phyloP scores from a whole-genome alignment of 139 green algal genomes.

The Spirogloea muscicola region DNA sequence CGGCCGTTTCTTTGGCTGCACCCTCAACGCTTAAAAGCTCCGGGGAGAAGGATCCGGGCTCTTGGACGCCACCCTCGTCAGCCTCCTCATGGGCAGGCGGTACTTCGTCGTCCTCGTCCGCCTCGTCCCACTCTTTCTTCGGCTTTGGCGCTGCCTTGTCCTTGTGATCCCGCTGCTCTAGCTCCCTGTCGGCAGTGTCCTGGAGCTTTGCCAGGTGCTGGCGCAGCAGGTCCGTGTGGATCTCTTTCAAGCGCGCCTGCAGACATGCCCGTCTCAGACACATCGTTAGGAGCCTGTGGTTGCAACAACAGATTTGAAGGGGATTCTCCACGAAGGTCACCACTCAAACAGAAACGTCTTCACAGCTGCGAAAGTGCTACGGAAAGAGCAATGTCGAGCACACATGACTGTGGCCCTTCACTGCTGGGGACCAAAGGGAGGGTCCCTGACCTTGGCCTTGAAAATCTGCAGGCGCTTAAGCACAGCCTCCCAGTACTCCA shows the following conservation, averaged over 20 bases:
- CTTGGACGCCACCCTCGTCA: slow-evolving; percentile 10
- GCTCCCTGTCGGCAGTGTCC: neutral
- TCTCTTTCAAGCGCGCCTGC: slow-evolving; percentile 35
- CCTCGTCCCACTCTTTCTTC: neutral
- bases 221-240: slow-evolving; percentile 34
- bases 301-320: too few relatives aligned
- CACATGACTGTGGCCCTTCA: too few relatives aligned
- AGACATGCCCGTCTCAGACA: too few relatives aligned
- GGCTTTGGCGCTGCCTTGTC: neutral
- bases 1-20: slow-evolving; percentile 41
- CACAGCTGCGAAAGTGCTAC: too few relatives aligned
- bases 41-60: slow-evolving; percentile 40
- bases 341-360: too few relatives aligned
- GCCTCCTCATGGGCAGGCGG: neutral
- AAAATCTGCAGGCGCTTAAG: slow-evolving; percentile 42
- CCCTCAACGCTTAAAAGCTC: slow-evolving; percentile 41
- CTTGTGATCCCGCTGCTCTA: neutral
- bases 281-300: too few relatives aligned
- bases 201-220: slow-evolving; percentile 24
- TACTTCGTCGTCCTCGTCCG: slow-evolving; percentile 14
- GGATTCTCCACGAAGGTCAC: too few relatives aligned
- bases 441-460: slow-evolving; percentile 25
- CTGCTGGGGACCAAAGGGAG: too few relatives aligned
- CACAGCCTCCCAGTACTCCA: slow-evolving; percentile 52
- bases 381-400: too few relatives aligned